phyloP scores from a whole-genome alignment of 352 stramenopile species.

The Pythium aquatile region DNA sequence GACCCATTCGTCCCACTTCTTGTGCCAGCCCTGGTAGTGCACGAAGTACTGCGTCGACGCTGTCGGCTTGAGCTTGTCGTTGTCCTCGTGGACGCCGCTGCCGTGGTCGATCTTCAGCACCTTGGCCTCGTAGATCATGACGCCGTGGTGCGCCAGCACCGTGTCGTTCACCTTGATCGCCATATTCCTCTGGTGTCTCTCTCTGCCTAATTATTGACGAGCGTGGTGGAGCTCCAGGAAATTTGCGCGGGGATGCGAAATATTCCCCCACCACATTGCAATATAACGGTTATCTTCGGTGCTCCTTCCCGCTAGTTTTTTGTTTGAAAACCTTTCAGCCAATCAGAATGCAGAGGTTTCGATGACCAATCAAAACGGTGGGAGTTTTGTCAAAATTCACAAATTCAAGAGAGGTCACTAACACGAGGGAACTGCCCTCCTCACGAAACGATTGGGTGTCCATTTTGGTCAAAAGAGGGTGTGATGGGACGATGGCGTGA shows the following conservation, averaged over 20 bases:
- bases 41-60: slow-evolving; percentile 76
- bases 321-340: slow-evolving; percentile 6
- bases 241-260: slow-evolving; percentile 4
- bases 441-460: neutral
- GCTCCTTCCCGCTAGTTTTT: slow-evolving; percentile 11
- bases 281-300: neutral
- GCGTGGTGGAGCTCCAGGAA: neutral
- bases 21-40: slow-evolving; percentile 91
- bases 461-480: slow-evolving; percentile 16
- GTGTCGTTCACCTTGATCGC: slow-evolving; percentile 64
- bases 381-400: slow-evolving; percentile 3
- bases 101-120: slow-evolving; percentile 82
- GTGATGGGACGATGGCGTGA: neutral
- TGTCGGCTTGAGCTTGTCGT: slow-evolving; percentile 32
- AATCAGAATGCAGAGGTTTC: neutral
- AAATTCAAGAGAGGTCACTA: neutral
- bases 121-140: slow-evolving; percentile 87
- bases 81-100: slow-evolving; percentile 41
- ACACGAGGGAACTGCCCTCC: neutral
- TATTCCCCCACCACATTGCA: neutral
- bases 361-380: neutral
- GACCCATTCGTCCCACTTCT: slow-evolving; percentile 92
- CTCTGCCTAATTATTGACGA: neutral
- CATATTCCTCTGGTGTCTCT: slow-evolving; percentile 28
- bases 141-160: slow-evolving; percentile 74